Evolutionary conservation across 2,329 filamentous ascomycete genomes (phyloP).

Genomic region (Aurifilum marmelostoma): DNA sequence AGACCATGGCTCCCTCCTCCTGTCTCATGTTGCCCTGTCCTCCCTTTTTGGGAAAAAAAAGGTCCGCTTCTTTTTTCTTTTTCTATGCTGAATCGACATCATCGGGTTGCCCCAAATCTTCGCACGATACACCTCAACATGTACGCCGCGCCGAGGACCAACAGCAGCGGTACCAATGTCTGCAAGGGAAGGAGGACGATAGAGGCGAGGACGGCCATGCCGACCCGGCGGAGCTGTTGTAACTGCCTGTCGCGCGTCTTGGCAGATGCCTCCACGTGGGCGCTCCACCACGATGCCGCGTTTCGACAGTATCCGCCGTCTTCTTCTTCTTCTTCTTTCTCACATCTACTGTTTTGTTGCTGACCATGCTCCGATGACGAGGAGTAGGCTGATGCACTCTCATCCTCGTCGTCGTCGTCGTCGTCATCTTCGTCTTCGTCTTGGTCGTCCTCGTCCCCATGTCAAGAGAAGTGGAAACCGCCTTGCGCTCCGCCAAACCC

Average conservation of each 20-base stretch:
- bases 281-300: conserved; percentile 24
- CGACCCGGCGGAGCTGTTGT: conserved; percentile 46
- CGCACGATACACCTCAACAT: conserved; percentile 38
- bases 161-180: conserved; percentile 43
- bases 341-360: conserved; percentile 20
- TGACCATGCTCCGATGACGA: conserved; percentile 23
- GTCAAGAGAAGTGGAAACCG: conserved; percentile 53
- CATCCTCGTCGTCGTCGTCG: conserved; percentile 35
- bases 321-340: conserved; percentile 34
- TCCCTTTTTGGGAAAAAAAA: not conserved
- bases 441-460: conserved; percentile 42
- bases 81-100: conserved; percentile 11
- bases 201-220: conserved; percentile 47
- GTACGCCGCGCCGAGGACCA: conserved; percentile 45
- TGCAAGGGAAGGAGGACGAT: conserved; percentile 52
- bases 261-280: conserved; percentile 22
- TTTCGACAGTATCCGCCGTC: conserved; percentile 25
- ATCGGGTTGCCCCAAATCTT: conserved; percentile 18
- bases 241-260: conserved; percentile 45
- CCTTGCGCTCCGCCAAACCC: conserved; percentile 22
- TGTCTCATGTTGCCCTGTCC: not conserved
- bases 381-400: conserved; percentile 36
- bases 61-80: conserved; percentile 2
- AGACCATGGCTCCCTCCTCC: not conserved
- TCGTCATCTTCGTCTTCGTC: conserved; percentile 36